These are phyloP conservation scores for Aureobasidium leucospermi DNA, from an alignment of 2,329 filamentous ascomycete genomes.

Conservation along the genomic window DNA sequence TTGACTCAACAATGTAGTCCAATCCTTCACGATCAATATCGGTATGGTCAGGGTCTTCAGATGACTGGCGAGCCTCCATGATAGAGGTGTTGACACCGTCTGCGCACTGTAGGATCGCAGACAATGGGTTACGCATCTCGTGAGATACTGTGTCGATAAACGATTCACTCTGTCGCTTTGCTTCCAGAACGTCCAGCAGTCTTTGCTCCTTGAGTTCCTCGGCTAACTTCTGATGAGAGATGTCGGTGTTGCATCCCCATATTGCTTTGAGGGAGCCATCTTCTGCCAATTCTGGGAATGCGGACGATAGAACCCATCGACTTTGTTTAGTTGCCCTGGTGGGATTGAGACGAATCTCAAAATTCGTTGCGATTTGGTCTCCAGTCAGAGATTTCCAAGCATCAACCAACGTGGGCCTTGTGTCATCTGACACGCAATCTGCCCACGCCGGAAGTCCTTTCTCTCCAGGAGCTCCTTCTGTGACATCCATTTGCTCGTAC, in stretches of 20 bases:
- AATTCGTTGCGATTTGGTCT: background rate
- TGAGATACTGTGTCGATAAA: constrained; percentile 21
- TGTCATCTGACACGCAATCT: background rate
- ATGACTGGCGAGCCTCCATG: constrained; percentile 31
- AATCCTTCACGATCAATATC: constrained; percentile 27
- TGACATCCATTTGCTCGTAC: constrained; percentile 1
- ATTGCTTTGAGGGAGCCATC: constrained; percentile 7
- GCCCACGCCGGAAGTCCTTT: background rate
- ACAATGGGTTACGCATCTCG: constrained; percentile 37
- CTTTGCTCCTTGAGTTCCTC: constrained; percentile 20
- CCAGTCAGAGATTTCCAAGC: constrained; percentile 2
- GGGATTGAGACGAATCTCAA: constrained; percentile 2
- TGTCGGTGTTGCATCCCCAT: constrained; percentile 12
- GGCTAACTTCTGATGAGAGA: constrained; percentile 23
- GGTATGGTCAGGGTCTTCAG: constrained; percentile 33
- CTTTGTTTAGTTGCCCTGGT: background rate
- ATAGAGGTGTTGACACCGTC: constrained; percentile 41
- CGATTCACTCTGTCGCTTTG: constrained; percentile 24
- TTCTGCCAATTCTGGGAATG: constrained; percentile 18
- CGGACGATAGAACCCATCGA: constrained; percentile 7
- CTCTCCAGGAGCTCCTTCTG: background rate
- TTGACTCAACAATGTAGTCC: constrained; percentile 34
- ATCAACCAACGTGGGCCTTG: background rate
- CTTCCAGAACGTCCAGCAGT: constrained; percentile 17
- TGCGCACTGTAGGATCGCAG: constrained; percentile 36